A percentile compares a stretch with the other conserved stretches of the same genome.
Evolutionary conservation across 1,284 basidiomycete species (phyloP).

Genomic region (Phellopilus nigrolimitatus): DNA sequence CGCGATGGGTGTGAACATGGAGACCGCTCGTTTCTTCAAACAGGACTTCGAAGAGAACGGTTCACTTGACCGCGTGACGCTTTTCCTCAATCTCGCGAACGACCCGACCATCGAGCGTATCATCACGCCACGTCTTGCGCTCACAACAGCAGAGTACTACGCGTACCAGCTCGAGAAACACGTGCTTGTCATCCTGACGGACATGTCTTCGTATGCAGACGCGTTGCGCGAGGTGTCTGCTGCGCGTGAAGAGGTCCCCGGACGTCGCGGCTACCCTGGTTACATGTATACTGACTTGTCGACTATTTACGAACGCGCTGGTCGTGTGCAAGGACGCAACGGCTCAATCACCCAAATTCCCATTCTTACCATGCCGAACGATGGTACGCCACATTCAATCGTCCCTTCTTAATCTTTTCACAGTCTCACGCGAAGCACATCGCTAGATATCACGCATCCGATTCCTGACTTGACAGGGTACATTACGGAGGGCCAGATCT

Average conservation of each 20-base stretch:
- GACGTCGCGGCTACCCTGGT: conserved; percentile 98
- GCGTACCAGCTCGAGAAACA: conserved; percentile 99
- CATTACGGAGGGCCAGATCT: conserved; percentile 99
- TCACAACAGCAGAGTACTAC: conserved; percentile 99
- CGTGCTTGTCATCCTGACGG: conserved; percentile 97
- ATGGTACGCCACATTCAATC: conserved; percentile 57
- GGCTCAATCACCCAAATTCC: conserved; percentile 99
- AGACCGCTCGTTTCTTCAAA: conserved; percentile 99
- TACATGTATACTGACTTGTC: conserved; percentile 99
- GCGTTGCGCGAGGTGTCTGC: conserved; percentile 97
- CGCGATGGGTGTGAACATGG: conserved; percentile 99
- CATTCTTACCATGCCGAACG: conserved; percentile 99
- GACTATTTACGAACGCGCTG: conserved; percentile 99
- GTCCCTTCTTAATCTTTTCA: conserved; percentile 12
- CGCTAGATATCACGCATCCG: conserved; percentile 95
- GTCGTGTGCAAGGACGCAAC: conserved; percentile 95
- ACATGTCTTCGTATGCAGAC: conserved; percentile 99
- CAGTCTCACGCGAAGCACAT: conserved; percentile 16
- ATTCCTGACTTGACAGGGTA: conserved; percentile 99
- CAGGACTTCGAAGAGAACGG: conserved; percentile 99
- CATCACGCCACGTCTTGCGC: conserved; percentile 95
- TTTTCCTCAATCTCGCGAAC: conserved; percentile 99
- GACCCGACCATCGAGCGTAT: conserved; percentile 99
- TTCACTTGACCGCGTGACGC: conserved; percentile 93
- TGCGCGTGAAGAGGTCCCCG: conserved; percentile 98